A percentile compares a stretch with the other conserved stretches of the same genome.
Evolutionary conservation across 495 filamentous ascomycete genomes (phyloP).

Genomic region (Aspergillus incahuasiensis): DNA sequence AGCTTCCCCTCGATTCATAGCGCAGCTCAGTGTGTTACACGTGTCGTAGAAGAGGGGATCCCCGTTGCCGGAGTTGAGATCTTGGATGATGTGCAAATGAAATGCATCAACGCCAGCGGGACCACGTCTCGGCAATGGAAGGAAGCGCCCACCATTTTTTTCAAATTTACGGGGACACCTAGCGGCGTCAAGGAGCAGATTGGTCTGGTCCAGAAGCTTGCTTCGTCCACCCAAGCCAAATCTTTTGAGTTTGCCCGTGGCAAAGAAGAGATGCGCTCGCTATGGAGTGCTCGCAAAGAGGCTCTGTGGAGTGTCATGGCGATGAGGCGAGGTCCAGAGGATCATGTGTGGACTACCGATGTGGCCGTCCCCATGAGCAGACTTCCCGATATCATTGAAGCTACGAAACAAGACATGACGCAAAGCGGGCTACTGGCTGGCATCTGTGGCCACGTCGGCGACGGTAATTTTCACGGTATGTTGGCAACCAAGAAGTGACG

Average conservation of each 20-base stretch:
- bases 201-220: slow-evolving; percentile 50
- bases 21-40: slow-evolving; percentile 56
- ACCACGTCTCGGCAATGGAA: slow-evolving; percentile 53
- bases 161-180: slow-evolving; percentile 62
- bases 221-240: slow-evolving; percentile 40
- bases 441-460: slow-evolving; percentile 65
- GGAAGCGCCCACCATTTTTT: slow-evolving; percentile 59
- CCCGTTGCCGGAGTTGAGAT: slow-evolving; percentile 62
- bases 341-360: slow-evolving; percentile 64
- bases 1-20: slow-evolving; percentile 52
- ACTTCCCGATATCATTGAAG: slow-evolving; percentile 60
- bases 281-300: slow-evolving; percentile 60
- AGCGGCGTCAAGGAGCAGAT: slow-evolving; percentile 57
- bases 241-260: slow-evolving; percentile 58
- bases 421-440: slow-evolving; percentile 52
- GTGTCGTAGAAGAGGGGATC: slow-evolving; percentile 57
- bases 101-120: slow-evolving; percentile 57
- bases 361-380: slow-evolving; percentile 61
- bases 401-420: slow-evolving; percentile 54
- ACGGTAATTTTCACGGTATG: slow-evolving; percentile 62
- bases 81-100: slow-evolving; percentile 63
- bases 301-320: slow-evolving; percentile 59
- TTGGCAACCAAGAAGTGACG: too few relatives aligned
- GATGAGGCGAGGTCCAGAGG: slow-evolving; percentile 48
- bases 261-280: slow-evolving; percentile 50